Percentiles rank a stretch among this genome's conserved stretches.
phyloP scores from a whole-genome alignment of 495 filamentous ascomycete genomes.

The Aspergillus homomorphus region DNA sequence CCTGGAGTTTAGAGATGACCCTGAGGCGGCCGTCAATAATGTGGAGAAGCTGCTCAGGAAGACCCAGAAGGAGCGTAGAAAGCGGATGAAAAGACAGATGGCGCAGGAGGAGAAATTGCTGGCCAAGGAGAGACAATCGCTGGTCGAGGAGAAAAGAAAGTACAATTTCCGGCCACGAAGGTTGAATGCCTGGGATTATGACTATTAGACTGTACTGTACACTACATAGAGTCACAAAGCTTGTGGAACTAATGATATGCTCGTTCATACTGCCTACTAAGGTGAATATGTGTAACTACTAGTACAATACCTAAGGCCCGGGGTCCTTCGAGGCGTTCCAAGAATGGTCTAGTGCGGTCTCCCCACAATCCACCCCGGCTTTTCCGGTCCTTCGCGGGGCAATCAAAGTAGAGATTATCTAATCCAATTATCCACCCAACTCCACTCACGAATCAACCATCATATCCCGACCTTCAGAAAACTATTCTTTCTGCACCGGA shows the following conservation, averaged over 20 bases:
- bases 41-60: conserved; percentile 52
- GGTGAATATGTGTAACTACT: no score
- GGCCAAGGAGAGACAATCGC: background rate
- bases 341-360: background rate
- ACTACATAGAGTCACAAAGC: no score
- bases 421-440: no score
- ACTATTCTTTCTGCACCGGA: background rate
- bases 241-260: no score
- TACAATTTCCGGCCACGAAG: background rate
- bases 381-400: no score
- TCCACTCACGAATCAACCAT: background rate
- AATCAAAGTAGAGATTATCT: background rate
- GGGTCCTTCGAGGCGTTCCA: no score
- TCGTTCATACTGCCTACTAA: no score
- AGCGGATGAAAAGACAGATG: conserved; percentile 10
- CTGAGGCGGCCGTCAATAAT: conserved; percentile 56
- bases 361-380: background rate
- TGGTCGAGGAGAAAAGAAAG: background rate
- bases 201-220: background rate
- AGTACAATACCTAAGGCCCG: no score
- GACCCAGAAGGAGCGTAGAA: conserved; percentile 4
- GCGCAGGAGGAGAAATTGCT: background rate
- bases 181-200: background rate
- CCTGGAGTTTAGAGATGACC: conserved; percentile 62
- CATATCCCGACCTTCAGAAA: background rate